Evolutionary conservation across 176 grass and related monocot species (phyloP).

Genomic region (Coix lacrymajobi): DNA sequence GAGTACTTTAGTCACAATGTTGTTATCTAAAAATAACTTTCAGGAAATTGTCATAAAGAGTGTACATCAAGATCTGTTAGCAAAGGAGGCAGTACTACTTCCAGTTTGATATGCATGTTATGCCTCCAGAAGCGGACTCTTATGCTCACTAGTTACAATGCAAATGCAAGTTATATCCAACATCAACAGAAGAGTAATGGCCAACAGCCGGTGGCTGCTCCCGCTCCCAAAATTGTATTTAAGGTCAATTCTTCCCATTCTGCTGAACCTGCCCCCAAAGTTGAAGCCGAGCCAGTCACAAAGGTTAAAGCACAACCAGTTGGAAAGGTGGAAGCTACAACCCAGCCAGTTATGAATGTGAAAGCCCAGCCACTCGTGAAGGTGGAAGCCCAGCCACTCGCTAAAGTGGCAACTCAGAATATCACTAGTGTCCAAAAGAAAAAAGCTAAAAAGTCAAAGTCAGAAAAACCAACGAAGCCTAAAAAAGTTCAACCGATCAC

Average conservation of each 20-base stretch:
- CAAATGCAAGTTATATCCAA: conserved; percentile 25
- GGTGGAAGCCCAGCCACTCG: neutral
- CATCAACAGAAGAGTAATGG: conserved; percentile 36
- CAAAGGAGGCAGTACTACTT: conserved; percentile 31
- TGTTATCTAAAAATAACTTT: conserved; percentile 36
- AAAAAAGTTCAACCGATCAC: conserved; percentile 43
- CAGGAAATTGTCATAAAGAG: conserved; percentile 81
- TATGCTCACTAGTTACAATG: conserved; percentile 26
- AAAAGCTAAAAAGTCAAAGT: conserved; percentile 35
- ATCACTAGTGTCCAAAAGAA: conserved; percentile 23
- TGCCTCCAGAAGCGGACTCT: conserved; percentile 43
- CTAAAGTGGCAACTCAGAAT: conserved; percentile 21
- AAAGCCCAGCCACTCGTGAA: conserved; percentile 1
- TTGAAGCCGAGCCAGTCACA: neutral
- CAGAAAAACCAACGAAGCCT: conserved; percentile 40
- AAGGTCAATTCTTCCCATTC: conserved; percentile 38
- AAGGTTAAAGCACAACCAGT: conserved; percentile 17
- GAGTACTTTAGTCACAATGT: conserved; percentile 8
- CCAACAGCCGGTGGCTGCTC: conserved; percentile 25
- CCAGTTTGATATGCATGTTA: conserved; percentile 56
- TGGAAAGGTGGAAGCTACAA: neutral
- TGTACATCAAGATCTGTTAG: conserved; percentile 46
- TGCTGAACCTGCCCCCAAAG: conserved; percentile 20
- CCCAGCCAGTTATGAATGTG: neutral
- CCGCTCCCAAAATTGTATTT: conserved; percentile 38